These are phyloP conservation scores for Trichoderma gracile DNA, from an alignment of 2,329 filamentous ascomycete genomes.

Conservation along the genomic window DNA sequence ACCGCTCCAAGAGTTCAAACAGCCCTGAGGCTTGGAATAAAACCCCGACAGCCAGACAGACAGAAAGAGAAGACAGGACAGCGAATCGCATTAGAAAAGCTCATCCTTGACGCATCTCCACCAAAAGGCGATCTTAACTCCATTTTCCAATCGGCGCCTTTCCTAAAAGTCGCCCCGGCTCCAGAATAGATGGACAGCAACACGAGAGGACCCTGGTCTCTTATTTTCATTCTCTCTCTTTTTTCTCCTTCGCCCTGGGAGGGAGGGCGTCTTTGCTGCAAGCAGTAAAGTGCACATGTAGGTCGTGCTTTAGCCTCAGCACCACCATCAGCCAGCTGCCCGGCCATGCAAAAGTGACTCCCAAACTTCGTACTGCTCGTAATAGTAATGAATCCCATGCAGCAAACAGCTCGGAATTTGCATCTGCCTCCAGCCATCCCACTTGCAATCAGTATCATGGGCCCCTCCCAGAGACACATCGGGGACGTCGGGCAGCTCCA, in stretches of 20 bases:
- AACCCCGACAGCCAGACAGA: neutral
- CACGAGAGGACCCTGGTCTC: constrained; percentile 2
- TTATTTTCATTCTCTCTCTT: neutral
- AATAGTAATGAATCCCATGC: neutral
- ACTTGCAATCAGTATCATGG: constrained; percentile 9
- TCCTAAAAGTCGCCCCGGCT: constrained; percentile 29
- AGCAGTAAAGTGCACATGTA: neutral
- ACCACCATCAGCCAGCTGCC: no score
- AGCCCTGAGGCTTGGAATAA: neutral
- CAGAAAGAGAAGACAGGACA: neutral
- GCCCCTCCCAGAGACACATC: no score
- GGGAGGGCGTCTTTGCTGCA: neutral
- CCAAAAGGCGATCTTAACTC: constrained; percentile 36
- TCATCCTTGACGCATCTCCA: constrained; percentile 14
- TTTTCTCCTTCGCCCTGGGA: neutral
- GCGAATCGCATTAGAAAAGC: constrained; percentile 8
- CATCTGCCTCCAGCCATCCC: neutral
- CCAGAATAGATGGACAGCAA: neutral
- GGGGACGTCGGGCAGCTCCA: constrained; percentile 5
- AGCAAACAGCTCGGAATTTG: neutral
- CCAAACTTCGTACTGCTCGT: neutral
- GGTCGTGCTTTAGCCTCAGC: no score
- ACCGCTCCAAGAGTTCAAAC: neutral
- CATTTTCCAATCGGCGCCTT: constrained; percentile 37
- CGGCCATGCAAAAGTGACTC: neutral